Percentiles rank a stretch among this genome's conserved stretches.
These are phyloP conservation scores for Serendipita sp. DNA, from an alignment of 768 basidiomycete species.

Conservation along the genomic window DNA sequence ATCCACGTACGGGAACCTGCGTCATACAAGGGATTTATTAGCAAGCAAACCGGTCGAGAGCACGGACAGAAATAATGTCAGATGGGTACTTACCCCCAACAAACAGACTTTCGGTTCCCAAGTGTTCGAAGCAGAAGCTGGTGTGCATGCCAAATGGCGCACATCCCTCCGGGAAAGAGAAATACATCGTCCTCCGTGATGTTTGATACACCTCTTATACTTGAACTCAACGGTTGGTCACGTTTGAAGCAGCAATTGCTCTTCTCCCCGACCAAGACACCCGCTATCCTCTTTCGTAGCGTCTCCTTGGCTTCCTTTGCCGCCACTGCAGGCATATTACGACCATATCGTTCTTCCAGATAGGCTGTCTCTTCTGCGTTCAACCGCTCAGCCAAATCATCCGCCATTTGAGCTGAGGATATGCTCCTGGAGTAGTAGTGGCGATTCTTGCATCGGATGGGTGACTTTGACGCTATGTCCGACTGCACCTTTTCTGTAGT, in stretches of 20 bases:
- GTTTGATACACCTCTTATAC: constrained; percentile 47
- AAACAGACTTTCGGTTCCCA: constrained; percentile 64
- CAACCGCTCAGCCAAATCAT: constrained; percentile 27
- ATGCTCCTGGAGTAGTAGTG: background rate
- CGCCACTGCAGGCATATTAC: constrained; percentile 62
- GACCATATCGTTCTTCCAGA: constrained; percentile 87
- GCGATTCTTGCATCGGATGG: constrained; percentile 6
- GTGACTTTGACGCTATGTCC: constrained; percentile 9
- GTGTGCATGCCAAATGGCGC: constrained; percentile 87
- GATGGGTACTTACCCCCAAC: constrained; percentile 60
- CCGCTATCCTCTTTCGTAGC: constrained; percentile 76
- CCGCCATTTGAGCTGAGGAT: background rate
- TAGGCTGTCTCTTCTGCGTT: constrained; percentile 52
- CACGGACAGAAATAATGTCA: background rate
- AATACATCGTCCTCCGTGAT: constrained; percentile 80
- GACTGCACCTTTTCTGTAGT: background rate
- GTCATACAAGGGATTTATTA: background rate
- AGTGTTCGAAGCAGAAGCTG: constrained; percentile 40
- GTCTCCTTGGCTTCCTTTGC: constrained; percentile 74
- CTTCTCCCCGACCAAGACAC: constrained; percentile 55
- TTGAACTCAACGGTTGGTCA: constrained; percentile 18
- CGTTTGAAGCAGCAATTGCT: constrained; percentile 15
- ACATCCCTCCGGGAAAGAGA: constrained; percentile 78
- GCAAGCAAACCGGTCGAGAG: background rate
- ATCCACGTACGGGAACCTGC: constrained; percentile 86